Evolutionary conservation across 148 eudicot genomes (phyloP).

Genomic region (Bassia scoparia): DNA sequence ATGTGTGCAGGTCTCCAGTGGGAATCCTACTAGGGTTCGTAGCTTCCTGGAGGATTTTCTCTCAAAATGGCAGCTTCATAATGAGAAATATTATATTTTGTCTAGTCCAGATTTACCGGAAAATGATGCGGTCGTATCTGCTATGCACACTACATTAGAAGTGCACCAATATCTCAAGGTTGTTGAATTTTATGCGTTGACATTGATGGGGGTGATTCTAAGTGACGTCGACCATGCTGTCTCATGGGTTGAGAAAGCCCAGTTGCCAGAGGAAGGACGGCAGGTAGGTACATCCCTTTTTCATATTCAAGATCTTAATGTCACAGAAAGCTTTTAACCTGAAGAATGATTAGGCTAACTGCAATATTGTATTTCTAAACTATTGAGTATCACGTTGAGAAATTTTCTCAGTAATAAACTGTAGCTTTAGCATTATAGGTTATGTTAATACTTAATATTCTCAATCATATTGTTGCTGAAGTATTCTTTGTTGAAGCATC

Average conservation of each 20-base stretch:
- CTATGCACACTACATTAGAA: conserved; percentile 28
- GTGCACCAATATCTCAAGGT: conserved; percentile 68
- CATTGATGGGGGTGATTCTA: conserved; percentile 46
- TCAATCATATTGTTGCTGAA: not conserved
- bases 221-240: conserved; percentile 51
- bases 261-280: conserved; percentile 61
- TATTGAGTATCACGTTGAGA: not conserved
- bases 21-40: conserved; percentile 40
- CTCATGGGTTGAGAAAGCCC: conserved; percentile 80
- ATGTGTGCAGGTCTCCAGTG: conserved; percentile 61
- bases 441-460: not conserved
- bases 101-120: conserved; percentile 16
- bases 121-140: conserved; percentile 22
- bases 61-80: conserved; percentile 49
- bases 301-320: not conserved
- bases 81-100: conserved; percentile 39
- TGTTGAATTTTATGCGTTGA: conserved; percentile 68
- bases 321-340: not conserved
- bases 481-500: not conserved
- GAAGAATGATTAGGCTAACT: not conserved
- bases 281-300: conserved; percentile 49
- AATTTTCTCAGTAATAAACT: not conserved
- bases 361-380: not conserved
- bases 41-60: conserved; percentile 72
- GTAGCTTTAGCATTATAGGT: not conserved